Evolutionary conservation across 352 stramenopile genomes (phyloP), one percentile per base, ranked within the genome.

Genomic region (Thalassiosira pacifica): DNA sequence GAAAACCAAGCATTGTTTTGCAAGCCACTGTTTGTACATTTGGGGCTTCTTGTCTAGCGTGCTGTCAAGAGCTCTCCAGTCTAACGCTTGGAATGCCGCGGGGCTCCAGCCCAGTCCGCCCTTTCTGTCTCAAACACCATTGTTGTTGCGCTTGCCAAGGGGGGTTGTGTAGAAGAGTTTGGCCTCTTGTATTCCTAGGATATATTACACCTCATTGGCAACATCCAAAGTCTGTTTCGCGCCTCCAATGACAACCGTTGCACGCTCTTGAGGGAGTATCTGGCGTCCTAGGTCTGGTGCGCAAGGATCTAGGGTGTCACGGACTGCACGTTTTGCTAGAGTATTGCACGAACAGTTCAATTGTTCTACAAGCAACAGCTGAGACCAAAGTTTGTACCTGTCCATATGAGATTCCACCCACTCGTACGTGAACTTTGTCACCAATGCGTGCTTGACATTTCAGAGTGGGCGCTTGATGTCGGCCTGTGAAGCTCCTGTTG

Each of bases 301-400:
- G n/a, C n/a, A n/a, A n/a, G n/a, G n/a, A n/a, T n/a, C n/a, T n/a
- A n/a, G n/a, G n/a, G n/a, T n/a, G 45, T 57, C 45, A 22, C 45
- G 45, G n/a, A 57, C 45, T 13, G 45, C 45, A 22, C 45, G 45
- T 57, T 57, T 57, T 57, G 10, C 19, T 13, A 57, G 45, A 57
- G 45, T 57, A 13, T 57, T 22, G 11, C 16, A 57, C 6, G 6
- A 13, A 13, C 37, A 48, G 13, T 48, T 48, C 6, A 48, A 13
- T 48, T 48, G 37, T 48, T 48, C n/a, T n/a, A n/a, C n/a, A n/a
- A n/a, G n/a, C n/a, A n/a, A n/a, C 52, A 71, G 70, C 42, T 78
- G 53, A 19, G 57, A 10, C 57, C 71, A 79, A 19, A 57, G 26
- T 13, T 37, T 18, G 19, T 72, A 55, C 2, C 34, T 19, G 24